Percentiles rank a stretch among this genome's conserved stretches.
Evolutionary conservation across 768 basidiomycete species (phyloP).

Genomic region (Phylloporus arenicola): DNA sequence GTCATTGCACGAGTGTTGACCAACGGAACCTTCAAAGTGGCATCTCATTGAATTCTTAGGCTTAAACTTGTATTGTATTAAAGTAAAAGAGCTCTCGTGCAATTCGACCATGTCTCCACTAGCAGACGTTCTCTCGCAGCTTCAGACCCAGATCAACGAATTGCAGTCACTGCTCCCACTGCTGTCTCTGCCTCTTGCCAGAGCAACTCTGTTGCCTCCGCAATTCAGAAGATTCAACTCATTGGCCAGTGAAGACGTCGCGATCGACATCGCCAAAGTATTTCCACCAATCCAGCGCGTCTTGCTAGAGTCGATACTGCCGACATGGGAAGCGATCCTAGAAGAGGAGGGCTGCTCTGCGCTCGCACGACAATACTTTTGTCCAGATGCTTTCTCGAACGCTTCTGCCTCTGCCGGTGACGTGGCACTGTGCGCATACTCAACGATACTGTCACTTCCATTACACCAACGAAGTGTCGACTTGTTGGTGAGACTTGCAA

Average conservation of each 20-base stretch:
- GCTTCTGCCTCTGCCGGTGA: slow-evolving; percentile 46
- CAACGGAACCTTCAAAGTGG: slow-evolving; percentile 58
- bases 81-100: not conserved
- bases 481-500: slow-evolving; percentile 50
- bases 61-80: not conserved
- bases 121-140: slow-evolving; percentile 35
- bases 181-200: slow-evolving; percentile 54
- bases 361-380: slow-evolving; percentile 67
- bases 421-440: slow-evolving; percentile 57
- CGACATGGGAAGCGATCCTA: slow-evolving; percentile 61
- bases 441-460: slow-evolving; percentile 50
- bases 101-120: slow-evolving; percentile 6
- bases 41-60: slow-evolving; percentile 2
- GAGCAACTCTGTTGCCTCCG: slow-evolving; percentile 55
- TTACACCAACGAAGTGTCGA: slow-evolving; percentile 46
- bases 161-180: slow-evolving; percentile 49
- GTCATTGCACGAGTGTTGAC: slow-evolving; percentile 47
- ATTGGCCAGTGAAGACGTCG: slow-evolving; percentile 23
- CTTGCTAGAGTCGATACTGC: slow-evolving; percentile 58
- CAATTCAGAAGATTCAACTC: slow-evolving; percentile 43
- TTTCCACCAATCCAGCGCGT: slow-evolving; percentile 58
- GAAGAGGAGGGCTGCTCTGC: slow-evolving; percentile 40
- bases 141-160: slow-evolving; percentile 46
- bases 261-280: slow-evolving; percentile 25
- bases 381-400: slow-evolving; percentile 56